Conservation (phyloP, 495 filamentous ascomycete species). For the Penicillium cinerascens region DNA sequence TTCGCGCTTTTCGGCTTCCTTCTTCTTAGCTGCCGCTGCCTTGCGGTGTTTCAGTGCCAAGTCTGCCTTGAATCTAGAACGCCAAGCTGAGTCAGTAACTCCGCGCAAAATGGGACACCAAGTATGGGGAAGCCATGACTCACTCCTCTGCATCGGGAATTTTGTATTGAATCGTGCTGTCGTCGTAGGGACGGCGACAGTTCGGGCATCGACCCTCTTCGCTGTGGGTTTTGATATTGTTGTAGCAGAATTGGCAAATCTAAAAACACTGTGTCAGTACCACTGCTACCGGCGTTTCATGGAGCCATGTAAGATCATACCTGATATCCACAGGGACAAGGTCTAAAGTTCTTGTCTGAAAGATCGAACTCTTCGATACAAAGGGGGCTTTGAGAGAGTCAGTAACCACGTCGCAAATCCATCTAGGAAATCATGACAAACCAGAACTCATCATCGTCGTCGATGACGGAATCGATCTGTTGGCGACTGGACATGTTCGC, state of each 20-base stretch:
- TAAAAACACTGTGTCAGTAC: constrained; percentile 31
- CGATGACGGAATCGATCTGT: constrained; percentile 93
- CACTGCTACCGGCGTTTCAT: not conserved
- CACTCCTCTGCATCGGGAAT: constrained; percentile 90
- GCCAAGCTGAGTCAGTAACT: constrained; percentile 5
- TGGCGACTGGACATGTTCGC: constrained; percentile 56
- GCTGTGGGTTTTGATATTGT: constrained; percentile 89
- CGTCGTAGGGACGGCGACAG: constrained; percentile 90
- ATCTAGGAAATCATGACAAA: constrained; percentile 38
- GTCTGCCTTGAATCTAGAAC: constrained; percentile 71
- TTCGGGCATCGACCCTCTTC: constrained; percentile 95
- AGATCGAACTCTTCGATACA: constrained; percentile 99
- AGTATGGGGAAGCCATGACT: constrained; percentile 22
- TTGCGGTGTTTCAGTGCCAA: constrained; percentile 87
- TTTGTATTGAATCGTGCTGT: constrained; percentile 95
- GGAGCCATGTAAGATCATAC: constrained; percentile 45
- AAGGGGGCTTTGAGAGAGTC: constrained; percentile 62
- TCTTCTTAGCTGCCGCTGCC: constrained; percentile 84
- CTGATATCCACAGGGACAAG: constrained; percentile 97
- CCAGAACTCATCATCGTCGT: constrained; percentile 94
- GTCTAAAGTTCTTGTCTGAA: constrained; percentile 93
- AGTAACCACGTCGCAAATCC: constrained; percentile 5
- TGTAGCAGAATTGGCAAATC: constrained; percentile 99
- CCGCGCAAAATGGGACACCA: not conserved
- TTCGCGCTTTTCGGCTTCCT: constrained; percentile 92